These are phyloP conservation scores for Dryadomyces sulphureus DNA, from an alignment of 2,329 filamentous ascomycete genomes.

Conservation along the genomic window DNA sequence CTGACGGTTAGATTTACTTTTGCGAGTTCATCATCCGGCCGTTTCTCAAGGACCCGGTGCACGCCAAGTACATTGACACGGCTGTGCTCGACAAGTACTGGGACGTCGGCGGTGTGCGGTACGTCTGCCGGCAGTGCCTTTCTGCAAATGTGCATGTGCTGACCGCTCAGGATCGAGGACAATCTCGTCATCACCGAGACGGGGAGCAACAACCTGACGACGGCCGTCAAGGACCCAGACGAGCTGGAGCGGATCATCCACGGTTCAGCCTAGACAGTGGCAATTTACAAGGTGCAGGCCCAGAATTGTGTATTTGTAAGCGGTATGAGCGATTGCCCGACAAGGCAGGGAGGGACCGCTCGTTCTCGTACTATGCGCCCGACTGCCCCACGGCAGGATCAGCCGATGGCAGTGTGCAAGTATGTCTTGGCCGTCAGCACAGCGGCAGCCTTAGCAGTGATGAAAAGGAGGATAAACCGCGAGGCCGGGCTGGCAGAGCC, in stretches of 20 bases:
- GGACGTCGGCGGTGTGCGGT: conserved; percentile 63
- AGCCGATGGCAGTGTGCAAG: too few species aligned
- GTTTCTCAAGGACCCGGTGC: conserved; percentile 56
- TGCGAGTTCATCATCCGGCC: conserved; percentile 78
- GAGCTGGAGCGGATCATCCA: conserved; percentile 41
- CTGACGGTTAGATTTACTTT: conserved; percentile 57
- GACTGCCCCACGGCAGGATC: too few species aligned
- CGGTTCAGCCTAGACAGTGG: neutral
- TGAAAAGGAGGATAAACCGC: too few species aligned
- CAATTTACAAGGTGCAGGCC: too few species aligned
- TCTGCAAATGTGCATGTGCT: neutral
- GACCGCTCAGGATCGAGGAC: conserved; percentile 34
- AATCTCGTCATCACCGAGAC: conserved; percentile 48
- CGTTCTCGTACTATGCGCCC: too few species aligned
- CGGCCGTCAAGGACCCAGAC: conserved; percentile 44
- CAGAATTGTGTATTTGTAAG: too few species aligned
- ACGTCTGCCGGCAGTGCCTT: conserved; percentile 15
- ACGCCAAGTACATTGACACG: conserved; percentile 63
- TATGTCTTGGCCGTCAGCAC: too few species aligned
- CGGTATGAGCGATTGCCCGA: too few species aligned
- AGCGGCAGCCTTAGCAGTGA: too few species aligned
- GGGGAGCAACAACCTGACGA: conserved; percentile 51
- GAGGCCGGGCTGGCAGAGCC: too few species aligned
- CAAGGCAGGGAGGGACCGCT: too few species aligned
- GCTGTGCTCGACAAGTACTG: conserved; percentile 65